Evolutionary conservation across 495 filamentous ascomycete species (phyloP).

Genomic region (Opeltia flavorubescens): DNA sequence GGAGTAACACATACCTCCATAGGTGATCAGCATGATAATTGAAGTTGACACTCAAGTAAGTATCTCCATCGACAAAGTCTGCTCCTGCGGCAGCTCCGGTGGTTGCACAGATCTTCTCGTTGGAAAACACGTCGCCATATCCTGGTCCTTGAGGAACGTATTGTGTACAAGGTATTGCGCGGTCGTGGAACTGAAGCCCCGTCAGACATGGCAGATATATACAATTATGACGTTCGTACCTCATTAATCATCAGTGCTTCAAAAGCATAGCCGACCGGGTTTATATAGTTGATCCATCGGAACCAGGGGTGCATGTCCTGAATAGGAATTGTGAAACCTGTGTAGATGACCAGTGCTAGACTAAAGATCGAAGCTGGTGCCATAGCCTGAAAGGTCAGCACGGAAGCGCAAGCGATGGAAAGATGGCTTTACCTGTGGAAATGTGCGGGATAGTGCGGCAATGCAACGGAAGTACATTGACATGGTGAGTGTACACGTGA

Average conservation of each 20-base stretch:
- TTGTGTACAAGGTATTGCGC: conserved; percentile 15
- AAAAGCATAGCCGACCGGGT: conserved; percentile 77
- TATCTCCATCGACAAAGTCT: conserved; percentile 30
- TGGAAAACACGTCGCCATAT: conserved; percentile 11
- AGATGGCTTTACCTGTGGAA: conserved; percentile 73
- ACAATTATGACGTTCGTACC: no score
- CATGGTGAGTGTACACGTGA: conserved; percentile 55
- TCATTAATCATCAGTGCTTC: conserved; percentile 87
- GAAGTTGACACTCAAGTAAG: conserved; percentile 40
- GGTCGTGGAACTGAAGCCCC: not conserved
- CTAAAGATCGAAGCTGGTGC: conserved; percentile 72
- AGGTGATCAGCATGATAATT: conserved; percentile 42
- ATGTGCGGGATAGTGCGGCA: conserved; percentile 60
- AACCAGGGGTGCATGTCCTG: conserved; percentile 54
- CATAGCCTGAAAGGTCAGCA: no score
- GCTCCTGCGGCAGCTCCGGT: conserved; percentile 39
- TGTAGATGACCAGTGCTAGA: conserved; percentile 72
- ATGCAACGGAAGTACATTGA: conserved; percentile 74
- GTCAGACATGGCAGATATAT: no score
- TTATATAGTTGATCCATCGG: conserved; percentile 75
- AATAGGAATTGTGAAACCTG: conserved; percentile 75
- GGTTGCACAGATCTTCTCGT: conserved; percentile 33
- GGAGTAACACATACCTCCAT: conserved; percentile 31
- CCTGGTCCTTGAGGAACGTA: conserved; percentile 30
- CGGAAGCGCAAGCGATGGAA: no score